Conservation (phyloP, 257 asterid species). For the Solanum peruvianum region DNA sequence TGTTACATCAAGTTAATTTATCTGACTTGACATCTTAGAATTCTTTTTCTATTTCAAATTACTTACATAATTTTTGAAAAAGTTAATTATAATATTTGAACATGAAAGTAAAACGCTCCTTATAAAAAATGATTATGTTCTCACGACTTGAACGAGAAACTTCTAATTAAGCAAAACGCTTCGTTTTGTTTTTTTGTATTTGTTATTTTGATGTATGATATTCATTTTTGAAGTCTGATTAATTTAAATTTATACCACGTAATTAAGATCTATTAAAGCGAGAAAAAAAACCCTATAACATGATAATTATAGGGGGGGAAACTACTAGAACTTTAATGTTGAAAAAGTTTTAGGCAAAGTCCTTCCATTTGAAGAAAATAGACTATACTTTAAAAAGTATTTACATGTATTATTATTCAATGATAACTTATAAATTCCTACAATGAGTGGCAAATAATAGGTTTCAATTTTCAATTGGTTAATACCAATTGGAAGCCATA, state of each 20-base stretch:
- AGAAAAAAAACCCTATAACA: not conserved
- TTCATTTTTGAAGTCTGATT: too few relatives aligned
- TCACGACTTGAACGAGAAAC: not conserved
- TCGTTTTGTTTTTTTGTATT: too few relatives aligned
- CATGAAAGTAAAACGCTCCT: not conserved
- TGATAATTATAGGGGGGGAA: not conserved
- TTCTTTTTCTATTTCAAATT: not conserved
- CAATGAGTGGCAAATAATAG: not conserved
- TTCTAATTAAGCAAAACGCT: not conserved
- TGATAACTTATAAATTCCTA: not conserved
- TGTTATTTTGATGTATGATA: not conserved
- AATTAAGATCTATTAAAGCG: not conserved
- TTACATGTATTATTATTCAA: not conserved
- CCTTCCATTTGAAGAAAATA: not conserved
- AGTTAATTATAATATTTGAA: not conserved
- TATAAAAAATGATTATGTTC: not conserved
- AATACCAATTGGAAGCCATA: not conserved
- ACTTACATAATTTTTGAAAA: not conserved
- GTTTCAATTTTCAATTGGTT: not conserved
- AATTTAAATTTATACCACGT: too few relatives aligned
- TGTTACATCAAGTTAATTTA: not conserved
- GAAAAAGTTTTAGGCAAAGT: not conserved
- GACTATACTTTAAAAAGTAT: not conserved
- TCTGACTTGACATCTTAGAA: not conserved
- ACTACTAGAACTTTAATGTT: not conserved